Evolutionary conservation across 345 rosid species (phyloP).

Genomic region (Cardamine chenopodiifolia): DNA sequence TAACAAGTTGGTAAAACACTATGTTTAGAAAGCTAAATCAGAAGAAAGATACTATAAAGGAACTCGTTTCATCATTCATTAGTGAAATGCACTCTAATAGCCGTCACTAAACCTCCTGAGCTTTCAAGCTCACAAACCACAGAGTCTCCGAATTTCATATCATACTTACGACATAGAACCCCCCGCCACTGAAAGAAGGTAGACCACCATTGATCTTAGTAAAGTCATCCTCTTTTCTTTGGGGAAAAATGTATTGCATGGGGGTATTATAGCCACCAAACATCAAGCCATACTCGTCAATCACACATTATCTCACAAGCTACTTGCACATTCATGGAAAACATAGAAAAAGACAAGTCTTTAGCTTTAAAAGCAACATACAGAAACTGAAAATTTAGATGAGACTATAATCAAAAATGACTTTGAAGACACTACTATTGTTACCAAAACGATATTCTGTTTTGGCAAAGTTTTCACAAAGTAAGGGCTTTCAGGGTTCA

Average conservation of each 20-base stretch:
- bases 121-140: constrained; percentile 36
- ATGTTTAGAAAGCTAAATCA: background rate
- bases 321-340: background rate
- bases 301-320: background rate
- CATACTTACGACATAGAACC: background rate
- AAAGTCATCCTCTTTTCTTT: background rate
- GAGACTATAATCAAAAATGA: background rate
- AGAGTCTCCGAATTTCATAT: constrained; percentile 13
- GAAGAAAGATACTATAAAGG: background rate
- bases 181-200: constrained; percentile 25
- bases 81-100: constrained; percentile 22
- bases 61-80: background rate
- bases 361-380: background rate
- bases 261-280: constrained; percentile 10
- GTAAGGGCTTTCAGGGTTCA: constrained; percentile 21
- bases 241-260: constrained; percentile 5
- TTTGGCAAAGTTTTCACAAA: constrained; percentile 19
- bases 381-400: background rate
- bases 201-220: background rate
- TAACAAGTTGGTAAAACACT: background rate
- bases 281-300: constrained; percentile 13
- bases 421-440: background rate
- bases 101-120: constrained; percentile 17
- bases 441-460: constrained; percentile 28
- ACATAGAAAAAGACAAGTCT: background rate